Percentiles rank a stretch among this genome's conserved stretches.
Conservation (phyloP, 1,284 basidiomycete species). For the Cutaneotrichosporon sp. region DNA sequence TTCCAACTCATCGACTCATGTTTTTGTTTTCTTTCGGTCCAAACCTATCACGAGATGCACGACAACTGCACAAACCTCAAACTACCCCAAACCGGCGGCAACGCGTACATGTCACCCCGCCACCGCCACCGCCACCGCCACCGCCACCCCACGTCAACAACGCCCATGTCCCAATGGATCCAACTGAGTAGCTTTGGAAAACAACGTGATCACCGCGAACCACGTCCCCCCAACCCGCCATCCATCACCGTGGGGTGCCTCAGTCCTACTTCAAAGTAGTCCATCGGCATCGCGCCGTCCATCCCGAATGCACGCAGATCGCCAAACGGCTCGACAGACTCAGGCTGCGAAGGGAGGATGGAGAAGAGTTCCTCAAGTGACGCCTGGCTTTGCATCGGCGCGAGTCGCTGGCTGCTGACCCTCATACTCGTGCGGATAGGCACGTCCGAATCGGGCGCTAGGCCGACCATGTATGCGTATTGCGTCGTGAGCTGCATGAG, state of each 20-base stretch:
- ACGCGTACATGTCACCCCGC: no score
- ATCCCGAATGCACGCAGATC: constrained; percentile 26
- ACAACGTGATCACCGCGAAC: constrained; percentile 1
- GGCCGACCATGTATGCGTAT: constrained; percentile 23
- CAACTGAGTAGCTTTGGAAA: not conserved
- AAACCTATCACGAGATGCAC: no score
- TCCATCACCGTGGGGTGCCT: not conserved
- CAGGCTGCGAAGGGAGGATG: constrained; percentile 13
- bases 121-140: not conserved
- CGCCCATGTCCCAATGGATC: not conserved
- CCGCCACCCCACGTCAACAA: not conserved
- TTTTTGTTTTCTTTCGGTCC: not conserved
- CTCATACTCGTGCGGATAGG: not conserved
- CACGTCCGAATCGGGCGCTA: constrained; percentile 18
- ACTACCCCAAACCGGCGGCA: not conserved
- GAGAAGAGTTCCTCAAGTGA: constrained; percentile 19
- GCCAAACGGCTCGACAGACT: constrained; percentile 13
- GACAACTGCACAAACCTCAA: not conserved
- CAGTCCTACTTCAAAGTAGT: constrained; percentile 1
- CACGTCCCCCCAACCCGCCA: not conserved
- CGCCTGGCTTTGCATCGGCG: not conserved
- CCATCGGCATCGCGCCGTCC: constrained; percentile 9
- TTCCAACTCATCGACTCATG: not conserved
- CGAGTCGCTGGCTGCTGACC: not conserved
- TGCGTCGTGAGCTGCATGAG: constrained; percentile 30